A percentile compares a stretch with the other conserved stretches of the same genome.
Evolutionary conservation across 2,329 filamentous ascomycete genomes (phyloP).

Genomic region (Amauroascus niger): DNA sequence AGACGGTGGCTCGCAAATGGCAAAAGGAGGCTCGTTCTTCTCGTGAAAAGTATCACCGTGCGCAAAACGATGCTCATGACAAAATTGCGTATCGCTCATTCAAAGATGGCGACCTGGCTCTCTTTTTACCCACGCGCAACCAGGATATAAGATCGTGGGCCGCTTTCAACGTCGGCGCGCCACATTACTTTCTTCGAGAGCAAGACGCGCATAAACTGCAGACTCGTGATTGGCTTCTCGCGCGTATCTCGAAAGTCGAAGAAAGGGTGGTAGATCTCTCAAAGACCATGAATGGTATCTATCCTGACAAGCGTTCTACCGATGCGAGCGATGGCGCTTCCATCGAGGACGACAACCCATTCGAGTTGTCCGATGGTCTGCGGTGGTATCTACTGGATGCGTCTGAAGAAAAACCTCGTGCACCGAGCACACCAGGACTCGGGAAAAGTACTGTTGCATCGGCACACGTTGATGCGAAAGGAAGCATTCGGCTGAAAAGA

Average conservation of each 20-base stretch:
- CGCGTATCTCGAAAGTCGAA: constrained; percentile 81
- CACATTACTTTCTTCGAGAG: constrained; percentile 92
- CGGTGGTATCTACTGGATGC: constrained; percentile 96
- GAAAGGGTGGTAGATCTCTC: constrained; percentile 89
- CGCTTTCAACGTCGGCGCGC: constrained; percentile 94
- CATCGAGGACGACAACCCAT: constrained; percentile 86
- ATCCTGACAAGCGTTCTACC: constrained; percentile 41
- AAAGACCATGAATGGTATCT: constrained; percentile 54
- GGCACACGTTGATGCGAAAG: constrained; percentile 76
- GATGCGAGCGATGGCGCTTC: constrained; percentile 48
- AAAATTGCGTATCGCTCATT: constrained; percentile 95
- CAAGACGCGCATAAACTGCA: constrained; percentile 78
- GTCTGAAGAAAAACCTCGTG: constrained; percentile 80
- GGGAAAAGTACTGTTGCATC: constrained; percentile 86
- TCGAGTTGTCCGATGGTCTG: constrained; percentile 87
- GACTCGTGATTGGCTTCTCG: constrained; percentile 89
- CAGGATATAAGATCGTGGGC: constrained; percentile 94
- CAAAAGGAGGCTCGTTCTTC: constrained; percentile 81
- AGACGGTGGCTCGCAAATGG: constrained; percentile 86
- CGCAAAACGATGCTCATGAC: constrained; percentile 78
- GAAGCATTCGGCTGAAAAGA: constrained; percentile 46
- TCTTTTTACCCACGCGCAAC: constrained; percentile 90
- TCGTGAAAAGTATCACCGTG: constrained; percentile 70
- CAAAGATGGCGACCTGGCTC: constrained; percentile 87
- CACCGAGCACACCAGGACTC: constrained; percentile 82